Evolutionary conservation across 768 basidiomycete species (phyloP), one percentile per base, ranked within the genome.

Genomic region (Epithele typhae): DNA sequence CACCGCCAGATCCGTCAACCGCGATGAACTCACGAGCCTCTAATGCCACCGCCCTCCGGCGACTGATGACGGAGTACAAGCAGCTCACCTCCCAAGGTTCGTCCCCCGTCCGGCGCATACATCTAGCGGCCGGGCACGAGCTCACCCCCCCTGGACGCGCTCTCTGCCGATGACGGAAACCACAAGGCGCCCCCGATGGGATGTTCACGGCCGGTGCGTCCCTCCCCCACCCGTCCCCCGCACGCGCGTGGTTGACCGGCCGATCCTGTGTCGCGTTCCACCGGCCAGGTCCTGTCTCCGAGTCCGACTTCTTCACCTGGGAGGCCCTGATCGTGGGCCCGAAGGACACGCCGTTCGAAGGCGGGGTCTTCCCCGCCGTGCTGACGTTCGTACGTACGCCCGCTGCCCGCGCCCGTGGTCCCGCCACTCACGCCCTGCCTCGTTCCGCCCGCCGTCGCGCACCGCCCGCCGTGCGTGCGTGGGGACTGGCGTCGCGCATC

Each of bases 291-390:
- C 92, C 92, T 32, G 74, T 94, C 55, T 84, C 88, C 45, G 92
- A 96, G 68, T 81, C 85, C 46, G 92, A 96, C 66, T 91, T 97
- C 73, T 92, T 96, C 67, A 87, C 84, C 46, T 95, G 93, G 93
- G 93, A 96, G 67, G 92, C 93, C 7, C 74, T 97, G 56, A 92
- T 97, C 43, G 84, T 80, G 60, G 93, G 93, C 3, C 93, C 93
- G 18, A 89, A 93, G 60, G 93, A 92, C 52, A 97, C 93, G 27
- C 93, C 93, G 1, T 96, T 93, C 59, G 95, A 97, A 76, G 95
- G 93, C 41, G 95, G 95, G 44, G 78, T 98, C 19, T 97, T 98
- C 56, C 81, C 83, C 45, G 94, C 95, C 30, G 90, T 84, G 63
- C 75, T 99, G 57, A 87, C 84, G 30, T 99, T 99, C 66, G 92